These are phyloP conservation scores for Vitis cinerea DNA, from an alignment of 164 flowering plant genomes.

Conservation along the genomic window DNA sequence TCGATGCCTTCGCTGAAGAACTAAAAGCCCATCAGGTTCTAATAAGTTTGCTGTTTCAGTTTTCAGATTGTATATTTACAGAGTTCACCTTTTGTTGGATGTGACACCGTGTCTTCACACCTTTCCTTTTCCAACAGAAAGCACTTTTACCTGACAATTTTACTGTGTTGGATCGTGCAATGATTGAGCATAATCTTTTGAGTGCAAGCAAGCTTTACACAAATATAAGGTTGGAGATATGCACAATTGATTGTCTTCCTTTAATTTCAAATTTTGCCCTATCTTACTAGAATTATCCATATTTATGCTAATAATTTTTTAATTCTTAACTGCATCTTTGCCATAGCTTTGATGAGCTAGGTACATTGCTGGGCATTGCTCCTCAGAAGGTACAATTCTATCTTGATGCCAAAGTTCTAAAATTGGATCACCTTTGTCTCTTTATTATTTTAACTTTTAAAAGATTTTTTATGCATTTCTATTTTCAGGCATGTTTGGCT, in stretches of 20 bases:
- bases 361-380: conserved; percentile 85
- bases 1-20: conserved; percentile 98
- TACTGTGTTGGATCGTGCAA: conserved; percentile 97
- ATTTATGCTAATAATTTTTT: background rate
- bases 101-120: conserved; percentile 1
- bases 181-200: conserved; percentile 98
- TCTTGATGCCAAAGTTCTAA: background rate
- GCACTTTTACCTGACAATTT: conserved; percentile 92
- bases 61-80: conserved; percentile 4
- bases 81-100: conserved; percentile 1
- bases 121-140: conserved; percentile 51
- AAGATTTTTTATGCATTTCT: too few relatives aligned
- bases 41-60: background rate
- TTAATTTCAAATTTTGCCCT: background rate
- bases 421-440: too few relatives aligned
- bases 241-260: background rate
- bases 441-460: too few relatives aligned
- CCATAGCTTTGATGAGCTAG: conserved; percentile 86
- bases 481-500: too few relatives aligned
- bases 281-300: background rate
- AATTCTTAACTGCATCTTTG: background rate
- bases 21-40: conserved; percentile 89
- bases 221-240: conserved; percentile 70
- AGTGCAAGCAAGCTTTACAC: conserved; percentile 99
- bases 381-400: conserved; percentile 68